Evolutionary conservation across 75 land plant genomes (phyloP), one percentile per base, ranked within the genome.

Genomic region (Pinus tabuliformis): DNA sequence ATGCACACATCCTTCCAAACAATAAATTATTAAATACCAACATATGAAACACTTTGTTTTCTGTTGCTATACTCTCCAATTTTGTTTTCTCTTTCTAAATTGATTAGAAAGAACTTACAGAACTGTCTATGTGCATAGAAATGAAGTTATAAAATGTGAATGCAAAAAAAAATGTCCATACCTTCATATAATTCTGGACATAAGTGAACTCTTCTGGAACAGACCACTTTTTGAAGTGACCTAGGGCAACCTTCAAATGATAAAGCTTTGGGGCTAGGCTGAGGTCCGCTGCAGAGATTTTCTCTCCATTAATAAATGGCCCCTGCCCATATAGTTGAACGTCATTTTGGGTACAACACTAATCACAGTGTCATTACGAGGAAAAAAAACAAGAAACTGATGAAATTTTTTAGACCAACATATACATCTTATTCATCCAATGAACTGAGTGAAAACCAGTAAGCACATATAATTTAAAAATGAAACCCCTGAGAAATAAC

Each of bases 171-270:
- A 56, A 26, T 57, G 14, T 17, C 58, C 76, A 54, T 75, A 93
- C 99, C 91, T 94, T 77, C 83, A 92, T 88, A 83, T 97, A 97
- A 54, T 70, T 80, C 61, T 77, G 83, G 70, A 94, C 75, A 76
- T 86, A 30, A 15, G 88, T 77, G 42, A 97, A 83, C 60, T 89
- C 81, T 79, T 89, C 90, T 28, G 99, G 99, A 77, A 97, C 75
- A 11, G 95, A 87, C 97, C 99, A 97, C 16, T 92, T 89, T 74
- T 97, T 97, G 79, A 89, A 97, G 76, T 97, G 95, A 14, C 84
- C 93, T 54, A 97, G 75, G 20, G 92, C 93, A 80, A 97, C 83
- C 77, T 97, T 92, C 80, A 97, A 57, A 79, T 97, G 99, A 60
- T 92, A 91, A 5, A 97, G 86, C 81, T 97, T 97, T 14, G 99